Evolutionary conservation across 1,284 basidiomycete species (phyloP).

Genomic region (Cutaneotrichosporon cavernicola): DNA sequence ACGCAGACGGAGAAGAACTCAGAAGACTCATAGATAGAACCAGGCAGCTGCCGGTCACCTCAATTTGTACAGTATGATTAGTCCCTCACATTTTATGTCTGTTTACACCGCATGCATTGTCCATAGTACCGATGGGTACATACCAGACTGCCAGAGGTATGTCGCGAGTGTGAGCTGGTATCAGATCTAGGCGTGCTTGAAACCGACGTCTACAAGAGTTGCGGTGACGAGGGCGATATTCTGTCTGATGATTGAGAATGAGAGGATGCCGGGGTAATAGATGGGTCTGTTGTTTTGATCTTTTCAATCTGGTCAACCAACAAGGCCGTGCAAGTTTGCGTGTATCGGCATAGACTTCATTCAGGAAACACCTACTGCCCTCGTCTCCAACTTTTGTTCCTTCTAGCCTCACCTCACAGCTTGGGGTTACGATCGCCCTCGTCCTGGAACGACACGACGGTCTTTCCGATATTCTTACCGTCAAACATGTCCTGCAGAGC

Average conservation of each 20-base stretch:
- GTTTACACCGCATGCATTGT: slow-evolving; percentile 8
- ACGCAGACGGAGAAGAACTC: background rate
- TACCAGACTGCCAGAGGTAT: background rate
- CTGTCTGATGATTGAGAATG: no score
- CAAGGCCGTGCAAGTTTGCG: no score
- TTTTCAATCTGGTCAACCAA: background rate
- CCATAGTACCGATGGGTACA: background rate
- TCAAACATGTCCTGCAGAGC: slow-evolving; percentile 69
- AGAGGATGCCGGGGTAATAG: no score
- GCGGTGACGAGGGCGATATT: no score
- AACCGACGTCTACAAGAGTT: no score
- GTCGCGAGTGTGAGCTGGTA: background rate
- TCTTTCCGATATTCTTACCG: slow-evolving; percentile 79
- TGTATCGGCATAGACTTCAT: background rate
- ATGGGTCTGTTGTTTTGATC: no score
- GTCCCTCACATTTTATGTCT: background rate
- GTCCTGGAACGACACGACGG: slow-evolving; percentile 49
- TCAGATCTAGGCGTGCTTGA: no score
- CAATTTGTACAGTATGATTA: slow-evolving; percentile 1
- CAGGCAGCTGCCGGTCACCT: background rate
- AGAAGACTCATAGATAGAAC: slow-evolving; percentile 2
- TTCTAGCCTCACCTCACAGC: slow-evolving; percentile 2
- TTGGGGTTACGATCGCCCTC: slow-evolving; percentile 11
- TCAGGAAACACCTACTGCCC: no score
- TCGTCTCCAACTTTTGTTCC: background rate